Base-by-base conservation (phyloP, 768 basidiomycete genomes). In the Boletus subcaerulescens region DNA sequence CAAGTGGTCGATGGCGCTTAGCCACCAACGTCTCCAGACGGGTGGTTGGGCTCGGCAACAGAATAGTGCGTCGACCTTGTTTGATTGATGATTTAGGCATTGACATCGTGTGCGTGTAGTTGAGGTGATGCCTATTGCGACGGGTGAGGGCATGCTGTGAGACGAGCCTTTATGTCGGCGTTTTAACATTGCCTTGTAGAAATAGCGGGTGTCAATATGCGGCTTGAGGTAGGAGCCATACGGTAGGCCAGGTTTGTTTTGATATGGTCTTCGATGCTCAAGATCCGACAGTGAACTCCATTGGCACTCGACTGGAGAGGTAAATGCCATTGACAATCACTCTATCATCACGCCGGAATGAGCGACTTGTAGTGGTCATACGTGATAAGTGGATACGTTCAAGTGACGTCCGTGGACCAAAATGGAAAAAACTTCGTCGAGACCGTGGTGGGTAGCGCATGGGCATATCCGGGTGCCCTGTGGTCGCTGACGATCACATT, bases 11-110 rank as follows among this genome's bases (percentile, higher is more conserved):
- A 80, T 84, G 63, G 72, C 77, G 31, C 62, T 82, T 24, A 83
- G 82, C 54, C 81, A 81, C 59, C 81, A 77, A 58, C 79, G 81
- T 24, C 59, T 86, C 15, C 75, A 76, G 46, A 73, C 76, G 11
- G 84, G 83, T 14, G 85, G 84, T 1, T 85, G 84, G 84, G 78
- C 81, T 14, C 74, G 83, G 33, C 76, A 82, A 59, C 76, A 84
- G 65, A 86, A 82, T 56, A 60, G 83, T 78, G 14, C 41, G 74
- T 59, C 7, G 14, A 1, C 38, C 40, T 35, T 4, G 3, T 48
- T 24, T 32, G 12, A 3, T 45, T 33, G 7, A 32, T 9, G 31
- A 17, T 29, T 9, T 26, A 11, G n/a, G n/a, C 6, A 4, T 20
- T 50, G 24, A 45, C 13, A 29, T 44, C 3, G 5, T 7, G 1